Evolutionary conservation across 176 grass and related monocot genomes (phyloP).

Genomic region (Ananas comosus): DNA sequence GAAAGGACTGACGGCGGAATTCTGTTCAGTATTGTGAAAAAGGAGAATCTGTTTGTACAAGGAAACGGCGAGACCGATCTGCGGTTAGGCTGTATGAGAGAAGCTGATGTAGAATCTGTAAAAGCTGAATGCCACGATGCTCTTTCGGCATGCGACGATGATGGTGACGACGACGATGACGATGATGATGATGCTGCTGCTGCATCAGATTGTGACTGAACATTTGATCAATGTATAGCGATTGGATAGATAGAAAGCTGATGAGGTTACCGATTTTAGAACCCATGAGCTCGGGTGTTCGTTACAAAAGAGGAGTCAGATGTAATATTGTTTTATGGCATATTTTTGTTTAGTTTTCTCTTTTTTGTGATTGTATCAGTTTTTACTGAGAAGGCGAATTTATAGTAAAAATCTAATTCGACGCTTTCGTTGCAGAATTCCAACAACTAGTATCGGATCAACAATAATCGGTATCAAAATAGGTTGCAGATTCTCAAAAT

Average conservation of each 20-base stretch:
- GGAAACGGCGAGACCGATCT: background rate
- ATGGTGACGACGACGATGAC: background rate
- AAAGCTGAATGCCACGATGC: background rate
- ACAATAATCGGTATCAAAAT: too few relatives aligned
- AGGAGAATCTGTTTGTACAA: background rate
- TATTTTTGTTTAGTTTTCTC: too few relatives aligned
- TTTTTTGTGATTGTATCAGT: too few relatives aligned
- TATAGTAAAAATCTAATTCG: too few relatives aligned
- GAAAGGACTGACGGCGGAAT: constrained; percentile 15
- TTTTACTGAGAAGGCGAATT: too few relatives aligned
- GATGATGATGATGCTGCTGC: background rate
- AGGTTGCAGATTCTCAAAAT: too few relatives aligned
- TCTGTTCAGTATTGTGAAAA: constrained; percentile 6
- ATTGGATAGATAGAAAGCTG: background rate
- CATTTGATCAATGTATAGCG: background rate
- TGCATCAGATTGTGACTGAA: background rate
- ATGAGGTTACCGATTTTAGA: background rate
- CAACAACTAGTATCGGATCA: too few relatives aligned
- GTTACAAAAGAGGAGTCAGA: too few relatives aligned
- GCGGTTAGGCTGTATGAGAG: background rate
- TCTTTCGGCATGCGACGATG: background rate
- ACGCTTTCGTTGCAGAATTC: too few relatives aligned
- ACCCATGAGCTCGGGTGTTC: too few relatives aligned
- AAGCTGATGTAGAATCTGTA: background rate
- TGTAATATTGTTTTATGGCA: too few relatives aligned